These are phyloP conservation scores for Cryphonectria naterciae DNA, from an alignment of 2,329 filamentous ascomycete genomes.

Conservation along the genomic window DNA sequence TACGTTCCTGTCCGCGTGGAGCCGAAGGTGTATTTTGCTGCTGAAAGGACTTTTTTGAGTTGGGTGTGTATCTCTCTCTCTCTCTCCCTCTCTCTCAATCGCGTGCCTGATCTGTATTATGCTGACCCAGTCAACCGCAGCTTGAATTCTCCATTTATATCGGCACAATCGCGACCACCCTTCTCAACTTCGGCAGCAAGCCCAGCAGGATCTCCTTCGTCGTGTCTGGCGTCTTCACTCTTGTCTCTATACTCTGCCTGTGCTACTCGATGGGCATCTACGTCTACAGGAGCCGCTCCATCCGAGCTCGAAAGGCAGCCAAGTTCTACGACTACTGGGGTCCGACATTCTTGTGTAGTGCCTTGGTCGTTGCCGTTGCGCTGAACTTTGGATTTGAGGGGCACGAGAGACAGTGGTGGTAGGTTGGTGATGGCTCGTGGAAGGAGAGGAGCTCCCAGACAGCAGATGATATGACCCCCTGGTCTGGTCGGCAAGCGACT, in stretches of 20 bases:
- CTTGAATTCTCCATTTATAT: constrained; percentile 97
- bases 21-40: constrained; percentile 96
- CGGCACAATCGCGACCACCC: constrained; percentile 80
- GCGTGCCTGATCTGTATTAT: background rate
- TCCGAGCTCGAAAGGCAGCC: constrained; percentile 80
- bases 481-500: background rate
- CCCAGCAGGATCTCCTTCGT: constrained; percentile 64
- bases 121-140: constrained; percentile 44
- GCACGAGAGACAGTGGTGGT: constrained; percentile 62
- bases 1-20: constrained; percentile 95
- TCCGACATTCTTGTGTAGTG: constrained; percentile 74
- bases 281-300: constrained; percentile 84
- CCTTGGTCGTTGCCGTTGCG: constrained; percentile 73
- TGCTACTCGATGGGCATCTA: constrained; percentile 84
- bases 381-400: constrained; percentile 82
- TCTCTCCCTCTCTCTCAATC: background rate
- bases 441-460: background rate
- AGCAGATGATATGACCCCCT: background rate
- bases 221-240: constrained; percentile 77
- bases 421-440: constrained; percentile 18
- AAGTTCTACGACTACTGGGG: constrained; percentile 91
- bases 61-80: constrained; percentile 67
- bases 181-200: constrained; percentile 77
- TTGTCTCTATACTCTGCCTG: constrained; percentile 78
- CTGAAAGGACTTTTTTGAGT: constrained; percentile 91